Base-by-base conservation (phyloP, 2,329 filamentous ascomycete species). In the Dactylellina leptospora region DNA sequence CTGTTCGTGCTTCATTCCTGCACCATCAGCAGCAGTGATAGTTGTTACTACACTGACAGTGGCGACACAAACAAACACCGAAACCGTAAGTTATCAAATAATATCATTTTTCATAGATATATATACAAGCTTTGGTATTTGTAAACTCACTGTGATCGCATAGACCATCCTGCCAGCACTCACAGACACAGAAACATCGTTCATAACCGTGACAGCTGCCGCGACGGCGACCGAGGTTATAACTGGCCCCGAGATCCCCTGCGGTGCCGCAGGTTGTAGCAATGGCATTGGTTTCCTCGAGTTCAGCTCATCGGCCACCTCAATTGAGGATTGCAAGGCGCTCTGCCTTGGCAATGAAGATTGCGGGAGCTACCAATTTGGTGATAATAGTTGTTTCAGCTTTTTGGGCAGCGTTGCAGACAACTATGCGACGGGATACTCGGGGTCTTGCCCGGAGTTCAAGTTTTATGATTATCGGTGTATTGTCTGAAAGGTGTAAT, bases 401-500 rank as follows among this genome's bases (percentile, higher is more conserved):
- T 63, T 63, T 20, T 47, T n/a, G 54, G 8, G 47, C 48, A 20
- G 23, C 13, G 59, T 63, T 6, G 33, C 59, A 5, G 59, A 47
- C 16, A 51, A 9, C 2, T 54, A 63, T 16, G 59, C 59, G 22
- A 38, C 25, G 23, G 48, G 48, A 16, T 45, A 45, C 18, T 63
- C 59, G 9, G 6, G 4, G 1, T 30, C 20, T 27, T 63, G 59
- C 20, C 27, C 40, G n/a, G 38, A 18, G 36, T 63, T 45, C 16
- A 45, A 22, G 18, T 63, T 63, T 38, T 63, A 63, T 38, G 59
- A 63, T 36, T 6, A 36, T 1, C 45, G 23, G n/a, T 63, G 59
- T 9, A 9, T 54, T 3, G n/a, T 63, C 54, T 63, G 38, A 54
- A 47, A n/a, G n/a, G n/a, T n/a, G n/a, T n/a, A n/a, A n/a, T n/a